phyloP scores from a whole-genome alignment of 2,329 filamentous ascomycete species.

The Tricladium varicosporioides region DNA sequence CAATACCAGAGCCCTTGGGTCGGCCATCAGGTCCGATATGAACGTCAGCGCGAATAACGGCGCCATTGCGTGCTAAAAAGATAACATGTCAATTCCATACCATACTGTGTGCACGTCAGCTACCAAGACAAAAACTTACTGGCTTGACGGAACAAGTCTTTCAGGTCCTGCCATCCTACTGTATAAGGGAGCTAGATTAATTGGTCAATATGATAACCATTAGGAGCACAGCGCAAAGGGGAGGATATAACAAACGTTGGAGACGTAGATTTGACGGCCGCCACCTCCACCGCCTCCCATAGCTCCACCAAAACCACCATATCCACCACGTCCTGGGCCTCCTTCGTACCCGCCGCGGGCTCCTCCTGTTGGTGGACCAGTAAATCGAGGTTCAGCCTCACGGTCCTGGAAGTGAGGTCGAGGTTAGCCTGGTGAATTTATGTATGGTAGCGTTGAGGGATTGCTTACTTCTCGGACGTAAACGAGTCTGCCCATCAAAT shows the following conservation, averaged over 20 bases:
- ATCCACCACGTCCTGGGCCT: conserved; percentile 45
- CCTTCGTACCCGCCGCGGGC: conserved; percentile 58
- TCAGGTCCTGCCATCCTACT: conserved; percentile 97
- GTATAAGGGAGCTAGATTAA: conserved; percentile 82
- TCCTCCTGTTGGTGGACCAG: conserved; percentile 64
- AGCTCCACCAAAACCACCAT: conserved; percentile 43
- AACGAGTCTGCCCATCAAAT: conserved; percentile 95
- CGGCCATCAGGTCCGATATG: conserved; percentile 88
- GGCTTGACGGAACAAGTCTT: conserved; percentile 97
- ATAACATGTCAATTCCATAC: conserved; percentile 24
- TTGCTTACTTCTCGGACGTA: conserved; percentile 89
- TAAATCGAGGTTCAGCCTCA: conserved; percentile 96
- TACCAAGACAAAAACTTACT: conserved; percentile 58
- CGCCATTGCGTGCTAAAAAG: conserved; percentile 59
- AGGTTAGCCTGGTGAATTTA: conserved; percentile 19
- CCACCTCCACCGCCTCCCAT: conserved; percentile 53
- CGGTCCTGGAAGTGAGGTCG: conserved; percentile 66
- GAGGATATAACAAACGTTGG: conserved; percentile 78
- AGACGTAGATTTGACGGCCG: conserved; percentile 91
- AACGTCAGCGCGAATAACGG: conserved; percentile 92
- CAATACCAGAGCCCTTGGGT: conserved; percentile 94
- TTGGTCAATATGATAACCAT: conserved; percentile 37
- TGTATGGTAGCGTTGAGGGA: conserved; percentile 1
- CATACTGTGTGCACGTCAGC: conserved; percentile 26
- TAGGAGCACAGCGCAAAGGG: conserved; percentile 29